Conservation (phyloP, 2,329 filamentous ascomycete genomes). For the Botryosphaeria agaves region DNA sequence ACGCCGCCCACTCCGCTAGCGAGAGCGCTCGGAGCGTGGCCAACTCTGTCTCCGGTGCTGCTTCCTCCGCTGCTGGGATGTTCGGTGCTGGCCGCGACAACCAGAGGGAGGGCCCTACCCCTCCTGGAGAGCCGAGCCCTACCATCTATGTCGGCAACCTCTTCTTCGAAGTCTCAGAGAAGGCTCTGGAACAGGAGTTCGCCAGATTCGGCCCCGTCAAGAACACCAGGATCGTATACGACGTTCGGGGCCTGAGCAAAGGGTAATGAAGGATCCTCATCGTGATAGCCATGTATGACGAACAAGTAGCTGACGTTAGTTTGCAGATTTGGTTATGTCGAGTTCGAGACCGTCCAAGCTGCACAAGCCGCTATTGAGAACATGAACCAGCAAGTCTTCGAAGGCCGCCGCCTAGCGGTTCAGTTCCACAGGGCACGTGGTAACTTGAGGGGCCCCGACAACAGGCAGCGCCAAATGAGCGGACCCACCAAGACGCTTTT, state of each 20-base stretch:
- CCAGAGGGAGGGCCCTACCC: constrained; percentile 7
- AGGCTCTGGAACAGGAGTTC: constrained; percentile 43
- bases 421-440: constrained; percentile 33
- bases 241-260: constrained; percentile 48
- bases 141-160: constrained; percentile 50
- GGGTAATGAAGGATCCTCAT: no score
- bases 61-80: constrained; percentile 3
- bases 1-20: constrained; percentile 7
- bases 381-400: constrained; percentile 41
- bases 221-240: constrained; percentile 37
- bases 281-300: no score
- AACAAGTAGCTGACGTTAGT: no score
- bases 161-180: constrained; percentile 47
- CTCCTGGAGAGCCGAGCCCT: constrained; percentile 15
- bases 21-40: constrained; percentile 6
- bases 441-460: constrained; percentile 11
- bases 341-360: constrained; percentile 35
- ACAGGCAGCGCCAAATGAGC: constrained; percentile 4
- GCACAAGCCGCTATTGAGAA: constrained; percentile 39
- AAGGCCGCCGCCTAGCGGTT: constrained; percentile 46
- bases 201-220: constrained; percentile 38
- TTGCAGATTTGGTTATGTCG: constrained; percentile 48
- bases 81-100: constrained; percentile 2
- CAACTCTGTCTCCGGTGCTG: constrained; percentile 4
- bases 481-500: constrained; percentile 51